phyloP scores from a whole-genome alignment of 2,329 filamentous ascomycete genomes.

The Calonectria fujianensis region DNA sequence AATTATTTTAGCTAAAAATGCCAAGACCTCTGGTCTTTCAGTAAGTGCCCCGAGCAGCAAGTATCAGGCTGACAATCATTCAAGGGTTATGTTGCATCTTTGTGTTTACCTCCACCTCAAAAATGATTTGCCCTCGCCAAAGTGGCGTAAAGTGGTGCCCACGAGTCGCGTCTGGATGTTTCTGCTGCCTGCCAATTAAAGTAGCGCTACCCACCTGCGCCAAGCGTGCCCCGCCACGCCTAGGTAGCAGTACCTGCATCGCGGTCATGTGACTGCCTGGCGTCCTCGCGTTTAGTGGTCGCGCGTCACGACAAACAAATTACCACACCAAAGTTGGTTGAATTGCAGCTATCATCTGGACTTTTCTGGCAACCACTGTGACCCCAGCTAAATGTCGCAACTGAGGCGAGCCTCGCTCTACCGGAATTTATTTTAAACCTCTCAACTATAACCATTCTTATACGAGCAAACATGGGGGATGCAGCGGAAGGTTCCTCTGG shows the following conservation, averaged over 20 bases:
- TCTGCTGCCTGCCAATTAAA: constrained; percentile 32
- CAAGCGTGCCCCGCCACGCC: not conserved
- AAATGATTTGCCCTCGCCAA: not conserved
- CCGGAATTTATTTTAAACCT: constrained; percentile 28
- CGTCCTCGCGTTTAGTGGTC: constrained; percentile 60
- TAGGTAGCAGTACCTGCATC: constrained; percentile 27
- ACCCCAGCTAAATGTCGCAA: constrained; percentile 43
- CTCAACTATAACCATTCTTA: constrained; percentile 6
- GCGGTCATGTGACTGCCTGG: constrained; percentile 61
- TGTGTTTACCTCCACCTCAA: constrained; percentile 7
- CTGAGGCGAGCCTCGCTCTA: not conserved
- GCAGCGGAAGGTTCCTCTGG: constrained; percentile 48
- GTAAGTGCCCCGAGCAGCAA: too few species aligned
- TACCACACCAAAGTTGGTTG: constrained; percentile 31
- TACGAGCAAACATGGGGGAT: constrained; percentile 55
- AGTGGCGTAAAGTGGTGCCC: constrained; percentile 46
- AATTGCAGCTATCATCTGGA: not conserved
- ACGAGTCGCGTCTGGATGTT: constrained; percentile 33
- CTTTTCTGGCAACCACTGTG: not conserved
- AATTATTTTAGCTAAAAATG: too few species aligned
- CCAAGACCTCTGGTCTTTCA: too few species aligned
- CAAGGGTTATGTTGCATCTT: not conserved
- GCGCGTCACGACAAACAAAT: constrained; percentile 42
- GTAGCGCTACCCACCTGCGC: constrained; percentile 24
- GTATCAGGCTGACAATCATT: too few species aligned